Evolutionary conservation across 164 flowering plant species (phyloP).

Genomic region (Nymphaea thermarum): DNA sequence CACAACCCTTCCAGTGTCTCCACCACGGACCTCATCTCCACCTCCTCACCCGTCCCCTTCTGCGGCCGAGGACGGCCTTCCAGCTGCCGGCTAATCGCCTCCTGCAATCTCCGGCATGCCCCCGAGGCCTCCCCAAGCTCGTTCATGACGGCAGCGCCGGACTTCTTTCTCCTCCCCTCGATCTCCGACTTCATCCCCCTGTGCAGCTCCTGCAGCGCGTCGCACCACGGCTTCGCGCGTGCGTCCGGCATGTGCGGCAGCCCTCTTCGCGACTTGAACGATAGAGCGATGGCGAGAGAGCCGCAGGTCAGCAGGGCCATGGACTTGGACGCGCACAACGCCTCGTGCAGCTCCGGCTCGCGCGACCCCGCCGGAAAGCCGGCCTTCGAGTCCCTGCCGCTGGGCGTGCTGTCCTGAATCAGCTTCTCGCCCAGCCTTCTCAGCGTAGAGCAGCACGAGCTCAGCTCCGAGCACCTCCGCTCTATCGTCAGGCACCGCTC

Average conservation of each 20-base stretch:
- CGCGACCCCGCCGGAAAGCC: background rate
- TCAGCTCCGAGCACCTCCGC: slow-evolving; percentile 11
- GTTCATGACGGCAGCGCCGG: slow-evolving; percentile 4
- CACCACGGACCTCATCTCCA: slow-evolving; percentile 7
- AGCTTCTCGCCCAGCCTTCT: slow-evolving; percentile 15
- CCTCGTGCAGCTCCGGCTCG: slow-evolving; percentile 8
- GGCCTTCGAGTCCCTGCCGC: background rate
- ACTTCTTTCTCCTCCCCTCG: slow-evolving; percentile 9
- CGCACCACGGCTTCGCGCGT: slow-evolving; percentile 8
- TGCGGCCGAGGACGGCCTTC: background rate
- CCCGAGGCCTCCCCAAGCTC: slow-evolving; percentile 14
- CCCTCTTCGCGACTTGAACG: slow-evolving; percentile 20
- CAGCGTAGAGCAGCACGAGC: slow-evolving; percentile 10
- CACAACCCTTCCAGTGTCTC: slow-evolving; percentile 14
- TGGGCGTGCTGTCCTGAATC: slow-evolving; percentile 1
- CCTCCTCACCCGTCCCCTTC: slow-evolving; percentile 2
- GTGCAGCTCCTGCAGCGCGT: slow-evolving; percentile 11
- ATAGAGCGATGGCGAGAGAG: slow-evolving; percentile 12
- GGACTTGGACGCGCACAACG: slow-evolving; percentile 19
- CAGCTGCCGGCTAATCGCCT: background rate
- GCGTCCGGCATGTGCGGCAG: slow-evolving; percentile 2
- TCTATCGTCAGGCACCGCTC: slow-evolving; percentile 13
- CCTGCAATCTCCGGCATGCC: slow-evolving; percentile 10
- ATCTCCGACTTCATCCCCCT: slow-evolving; percentile 13
- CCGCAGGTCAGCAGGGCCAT: slow-evolving; percentile 13